These are phyloP conservation scores for Porpolomopsis calyptriformis DNA, from an alignment of 768 basidiomycete genomes.

Conservation along the genomic window DNA sequence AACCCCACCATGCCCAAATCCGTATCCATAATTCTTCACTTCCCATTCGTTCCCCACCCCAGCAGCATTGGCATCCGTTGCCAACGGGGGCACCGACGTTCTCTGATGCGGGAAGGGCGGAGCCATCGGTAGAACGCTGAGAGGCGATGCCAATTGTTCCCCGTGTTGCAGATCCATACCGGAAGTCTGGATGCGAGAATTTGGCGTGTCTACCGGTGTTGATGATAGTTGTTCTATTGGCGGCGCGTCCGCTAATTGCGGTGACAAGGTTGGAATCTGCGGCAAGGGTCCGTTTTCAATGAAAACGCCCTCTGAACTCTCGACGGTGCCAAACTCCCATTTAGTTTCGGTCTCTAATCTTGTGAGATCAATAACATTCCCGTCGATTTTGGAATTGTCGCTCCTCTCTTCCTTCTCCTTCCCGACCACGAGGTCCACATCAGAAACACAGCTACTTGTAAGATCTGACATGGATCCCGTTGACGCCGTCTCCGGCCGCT, in stretches of 20 bases:
- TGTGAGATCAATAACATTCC: constrained; percentile 23
- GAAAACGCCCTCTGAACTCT: not conserved
- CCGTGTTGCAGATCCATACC: not conserved
- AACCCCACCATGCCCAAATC: constrained; percentile 38
- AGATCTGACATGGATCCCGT: not conserved
- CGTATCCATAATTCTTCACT: constrained; percentile 55
- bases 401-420: constrained; percentile 5
- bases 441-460: not conserved
- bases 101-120: constrained; percentile 4
- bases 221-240: not conserved
- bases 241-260: not conserved
- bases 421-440: constrained; percentile 1
- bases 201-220: not conserved
- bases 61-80: not conserved
- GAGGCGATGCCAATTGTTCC: not conserved
- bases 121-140: not conserved
- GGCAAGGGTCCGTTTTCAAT: not conserved
- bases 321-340: constrained; percentile 52
- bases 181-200: not conserved
- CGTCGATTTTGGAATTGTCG: constrained; percentile 8
- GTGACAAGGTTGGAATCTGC: not conserved
- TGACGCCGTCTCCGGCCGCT: constrained; percentile 9
- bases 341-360: constrained; percentile 20
- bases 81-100: not conserved
- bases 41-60: constrained; percentile 26